Evolutionary conservation across 2,329 filamentous ascomycete species (phyloP), one percentile per base, ranked within the genome.

Genomic region (Colletotrichum simmondsii): DNA sequence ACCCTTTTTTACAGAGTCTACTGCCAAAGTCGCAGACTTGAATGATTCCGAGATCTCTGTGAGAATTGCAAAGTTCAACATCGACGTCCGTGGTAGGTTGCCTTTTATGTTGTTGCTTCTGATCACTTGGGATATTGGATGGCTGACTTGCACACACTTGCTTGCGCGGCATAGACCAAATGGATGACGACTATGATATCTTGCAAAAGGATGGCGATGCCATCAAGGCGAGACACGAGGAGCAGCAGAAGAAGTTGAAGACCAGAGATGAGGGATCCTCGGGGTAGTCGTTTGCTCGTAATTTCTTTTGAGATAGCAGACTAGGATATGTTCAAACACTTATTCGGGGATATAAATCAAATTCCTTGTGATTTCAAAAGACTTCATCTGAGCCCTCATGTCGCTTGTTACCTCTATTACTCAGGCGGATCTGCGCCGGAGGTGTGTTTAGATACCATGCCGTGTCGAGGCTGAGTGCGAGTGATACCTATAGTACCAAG

Each of bases 101-200:
- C 19, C n/a, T 11, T 5, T 1, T 5, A 7, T 12, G 2, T 24
- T 24, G 8, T 4, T 35, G 46, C 2, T n/a, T 49, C 42, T 49
- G 3, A 6, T 4, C 42, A 19, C 8, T 35, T 35, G 11, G 3
- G 11, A 12, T 3, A 26, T 24, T 2, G 10, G 11, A 19, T 19
- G 16, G 5, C 60, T 63, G 7, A 37, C 5, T 26, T 35, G 28
- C 42, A 24, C 7, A 0, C 16, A 4, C 22, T 32, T 35, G n/a
- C 22, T 6, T n/a, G 6, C 10, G 22, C 16, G 19, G 42, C 42
- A 49, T 30, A 63, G 42, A 63, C 14, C 11, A 12, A 11, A 53
- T 32, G 46, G 60, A 63, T 53, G 60, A 53, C 22, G 46, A 53
- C 11, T 53, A 63, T 52, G 46, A 63, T 14, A 63, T 63, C 4